These are phyloP conservation scores for Mollisia scopiformis DNA, from an alignment of 2,329 filamentous ascomycete species.

Conservation along the genomic window DNA sequence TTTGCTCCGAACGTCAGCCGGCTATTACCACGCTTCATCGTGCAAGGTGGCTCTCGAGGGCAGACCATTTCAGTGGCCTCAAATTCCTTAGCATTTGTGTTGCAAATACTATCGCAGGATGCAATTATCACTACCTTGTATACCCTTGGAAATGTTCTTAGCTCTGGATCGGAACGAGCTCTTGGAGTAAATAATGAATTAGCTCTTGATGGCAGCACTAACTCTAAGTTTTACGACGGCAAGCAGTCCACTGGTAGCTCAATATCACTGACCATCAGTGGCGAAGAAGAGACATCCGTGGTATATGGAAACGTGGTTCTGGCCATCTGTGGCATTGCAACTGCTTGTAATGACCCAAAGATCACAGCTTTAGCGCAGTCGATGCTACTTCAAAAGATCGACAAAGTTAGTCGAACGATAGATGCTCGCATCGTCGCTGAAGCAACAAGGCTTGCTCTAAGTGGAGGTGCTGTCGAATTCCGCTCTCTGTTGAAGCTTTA, in stretches of 20 bases:
- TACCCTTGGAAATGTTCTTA: slow-evolving; percentile 93
- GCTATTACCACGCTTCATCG: slow-evolving; percentile 82
- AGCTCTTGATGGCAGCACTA: slow-evolving; percentile 49
- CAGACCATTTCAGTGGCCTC: slow-evolving; percentile 77
- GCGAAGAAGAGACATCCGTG: slow-evolving; percentile 76
- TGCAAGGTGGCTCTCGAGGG: slow-evolving; percentile 75
- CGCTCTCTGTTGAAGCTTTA: slow-evolving; percentile 85
- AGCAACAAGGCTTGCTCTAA: slow-evolving; percentile 75
- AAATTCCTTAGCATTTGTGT: slow-evolving; percentile 79
- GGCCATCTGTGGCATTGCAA: slow-evolving; percentile 89
- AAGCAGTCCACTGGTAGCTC: slow-evolving; percentile 71
- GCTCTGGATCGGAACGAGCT: slow-evolving; percentile 59
- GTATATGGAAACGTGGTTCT: slow-evolving; percentile 91
- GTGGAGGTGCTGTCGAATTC: slow-evolving; percentile 80
- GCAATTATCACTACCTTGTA: slow-evolving; percentile 94
- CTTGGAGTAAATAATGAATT: slow-evolving; percentile 53
- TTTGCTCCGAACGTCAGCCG: slow-evolving; percentile 78
- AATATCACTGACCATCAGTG: slow-evolving; percentile 75
- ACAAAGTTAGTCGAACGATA: slow-evolving; percentile 77
- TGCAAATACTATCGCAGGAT: slow-evolving; percentile 86
- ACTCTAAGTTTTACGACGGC: slow-evolving; percentile 53
- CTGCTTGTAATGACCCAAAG: slow-evolving; percentile 81
- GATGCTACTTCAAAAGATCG: slow-evolving; percentile 95
- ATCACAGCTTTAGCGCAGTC: slow-evolving; percentile 92
- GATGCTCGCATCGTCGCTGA: slow-evolving; percentile 87